These are phyloP conservation scores for Scolecobasidium constrictum DNA, from an alignment of 2,329 filamentous ascomycete species.

Conservation along the genomic window DNA sequence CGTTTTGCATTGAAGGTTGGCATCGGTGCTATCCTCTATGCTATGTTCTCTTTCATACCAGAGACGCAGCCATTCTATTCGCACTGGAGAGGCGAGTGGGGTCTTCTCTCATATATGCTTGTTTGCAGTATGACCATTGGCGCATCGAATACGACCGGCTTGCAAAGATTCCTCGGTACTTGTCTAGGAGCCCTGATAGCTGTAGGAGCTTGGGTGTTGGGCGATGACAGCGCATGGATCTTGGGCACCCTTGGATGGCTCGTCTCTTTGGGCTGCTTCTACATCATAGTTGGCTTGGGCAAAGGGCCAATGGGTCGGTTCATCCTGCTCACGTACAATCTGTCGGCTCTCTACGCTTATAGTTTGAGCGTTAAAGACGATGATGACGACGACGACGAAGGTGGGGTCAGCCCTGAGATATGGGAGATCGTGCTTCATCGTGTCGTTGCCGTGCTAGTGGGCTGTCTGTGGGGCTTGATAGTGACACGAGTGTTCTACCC, in stretches of 20 bases:
- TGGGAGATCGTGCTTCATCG: slow-evolving; percentile 80
- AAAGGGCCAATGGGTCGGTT: slow-evolving; percentile 89
- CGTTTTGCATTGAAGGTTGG: slow-evolving; percentile 89
- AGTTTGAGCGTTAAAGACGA: slow-evolving; percentile 71
- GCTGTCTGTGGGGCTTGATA: slow-evolving; percentile 85
- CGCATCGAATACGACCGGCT: slow-evolving; percentile 85
- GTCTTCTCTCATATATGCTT: slow-evolving; percentile 91
- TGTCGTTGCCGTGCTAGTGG: slow-evolving; percentile 73
- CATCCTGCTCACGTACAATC: slow-evolving; percentile 90
- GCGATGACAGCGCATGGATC: slow-evolving; percentile 59
- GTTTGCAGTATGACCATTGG: slow-evolving; percentile 97
- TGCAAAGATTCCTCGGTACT: slow-evolving; percentile 77
- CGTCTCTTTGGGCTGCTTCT: slow-evolving; percentile 74
- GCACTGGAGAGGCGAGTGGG: slow-evolving; percentile 94
- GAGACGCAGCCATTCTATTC: slow-evolving; percentile 69
- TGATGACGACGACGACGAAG: slow-evolving; percentile 76
- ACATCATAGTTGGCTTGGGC: slow-evolving; percentile 72
- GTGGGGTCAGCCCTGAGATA: slow-evolving; percentile 72
- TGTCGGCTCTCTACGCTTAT: slow-evolving; percentile 89
- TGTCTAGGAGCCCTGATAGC: slow-evolving; percentile 68
- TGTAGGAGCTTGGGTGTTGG: slow-evolving; percentile 65
- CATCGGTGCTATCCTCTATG: slow-evolving; percentile 78
- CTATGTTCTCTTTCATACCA: slow-evolving; percentile 75
- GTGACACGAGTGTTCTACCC: slow-evolving; percentile 88
- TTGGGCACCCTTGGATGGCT: slow-evolving; percentile 76